phyloP scores from a whole-genome alignment of 148 eudicot species.

The Chenopodium berlandieri region DNA sequence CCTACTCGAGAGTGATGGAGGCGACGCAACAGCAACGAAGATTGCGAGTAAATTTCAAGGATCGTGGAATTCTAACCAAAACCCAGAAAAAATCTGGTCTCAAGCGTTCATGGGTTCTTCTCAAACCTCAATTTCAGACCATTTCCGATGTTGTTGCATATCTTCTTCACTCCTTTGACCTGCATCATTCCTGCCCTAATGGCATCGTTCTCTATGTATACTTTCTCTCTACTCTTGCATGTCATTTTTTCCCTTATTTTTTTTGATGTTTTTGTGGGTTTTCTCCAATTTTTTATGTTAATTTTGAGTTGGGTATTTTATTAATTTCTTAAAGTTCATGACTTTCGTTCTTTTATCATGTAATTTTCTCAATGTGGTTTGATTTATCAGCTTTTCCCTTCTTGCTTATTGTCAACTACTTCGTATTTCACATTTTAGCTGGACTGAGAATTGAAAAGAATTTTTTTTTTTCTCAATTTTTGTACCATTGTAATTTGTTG shows the following conservation, averaged over 20 bases:
- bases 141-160: constrained; percentile 52
- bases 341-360: neutral
- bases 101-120: constrained; percentile 56
- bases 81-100: constrained; percentile 60
- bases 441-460: neutral
- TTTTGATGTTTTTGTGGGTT: constrained; percentile 7
- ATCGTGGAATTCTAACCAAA: constrained; percentile 46
- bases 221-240: constrained; percentile 16
- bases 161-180: constrained; percentile 50
- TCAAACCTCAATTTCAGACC: constrained; percentile 52
- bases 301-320: constrained; percentile 3
- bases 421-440: neutral
- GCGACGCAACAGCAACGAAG: constrained; percentile 29
- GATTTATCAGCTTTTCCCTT: neutral
- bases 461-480: neutral
- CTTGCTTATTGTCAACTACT: neutral
- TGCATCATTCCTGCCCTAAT: constrained; percentile 64
- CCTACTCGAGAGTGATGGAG: constrained; percentile 31
- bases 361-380: neutral
- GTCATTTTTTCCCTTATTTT: constrained; percentile 15
- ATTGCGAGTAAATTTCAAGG: constrained; percentile 53
- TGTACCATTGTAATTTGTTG: neutral
- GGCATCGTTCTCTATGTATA: constrained; percentile 85
- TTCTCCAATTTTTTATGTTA: neutral
- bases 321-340: neutral